Evolutionary conservation across 139 green algal genomes (phyloP).

Genomic region (Haematococcus sp.): DNA sequence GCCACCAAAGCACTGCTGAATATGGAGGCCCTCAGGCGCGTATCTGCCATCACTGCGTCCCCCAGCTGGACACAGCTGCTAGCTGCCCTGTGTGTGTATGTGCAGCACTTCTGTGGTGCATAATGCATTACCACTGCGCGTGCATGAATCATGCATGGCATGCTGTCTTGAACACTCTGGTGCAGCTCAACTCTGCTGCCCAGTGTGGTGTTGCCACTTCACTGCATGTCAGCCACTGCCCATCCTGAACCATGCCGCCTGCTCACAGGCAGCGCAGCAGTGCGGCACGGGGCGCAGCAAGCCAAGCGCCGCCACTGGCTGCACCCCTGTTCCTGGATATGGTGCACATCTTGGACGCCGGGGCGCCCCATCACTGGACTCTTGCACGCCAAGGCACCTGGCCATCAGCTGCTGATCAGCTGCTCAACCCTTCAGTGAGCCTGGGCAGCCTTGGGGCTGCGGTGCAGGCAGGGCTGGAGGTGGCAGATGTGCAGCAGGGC

Average conservation of each 20-base stretch:
- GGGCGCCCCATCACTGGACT: slow-evolving; percentile 57
- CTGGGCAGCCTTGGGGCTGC: no score
- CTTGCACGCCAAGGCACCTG: slow-evolving; percentile 36
- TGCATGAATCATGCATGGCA: no score
- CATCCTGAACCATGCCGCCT: neutral
- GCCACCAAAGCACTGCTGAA: slow-evolving; percentile 65
- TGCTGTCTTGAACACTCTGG: no score
- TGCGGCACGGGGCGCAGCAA: slow-evolving; percentile 8
- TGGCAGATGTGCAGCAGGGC: no score
- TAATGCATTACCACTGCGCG: no score
- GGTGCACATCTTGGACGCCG: slow-evolving; percentile 71
- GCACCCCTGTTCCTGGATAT: slow-evolving; percentile 47
- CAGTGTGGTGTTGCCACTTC: no score
- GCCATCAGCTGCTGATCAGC: neutral
- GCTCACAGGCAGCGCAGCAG: neutral
- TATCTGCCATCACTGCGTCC: slow-evolving; percentile 12
- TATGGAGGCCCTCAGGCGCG: slow-evolving; percentile 34
- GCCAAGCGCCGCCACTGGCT: slow-evolving; percentile 17
- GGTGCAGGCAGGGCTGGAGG: neutral
- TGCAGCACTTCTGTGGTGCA: no score
- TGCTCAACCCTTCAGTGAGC: slow-evolving; percentile 10
- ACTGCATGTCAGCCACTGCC: no score
- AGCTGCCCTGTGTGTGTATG: no score
- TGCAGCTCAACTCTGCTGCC: no score
- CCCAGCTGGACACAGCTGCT: no score